Evolutionary conservation across 2,329 filamentous ascomycete genomes (phyloP).

Genomic region (Teratosphaeria gauchensis): DNA sequence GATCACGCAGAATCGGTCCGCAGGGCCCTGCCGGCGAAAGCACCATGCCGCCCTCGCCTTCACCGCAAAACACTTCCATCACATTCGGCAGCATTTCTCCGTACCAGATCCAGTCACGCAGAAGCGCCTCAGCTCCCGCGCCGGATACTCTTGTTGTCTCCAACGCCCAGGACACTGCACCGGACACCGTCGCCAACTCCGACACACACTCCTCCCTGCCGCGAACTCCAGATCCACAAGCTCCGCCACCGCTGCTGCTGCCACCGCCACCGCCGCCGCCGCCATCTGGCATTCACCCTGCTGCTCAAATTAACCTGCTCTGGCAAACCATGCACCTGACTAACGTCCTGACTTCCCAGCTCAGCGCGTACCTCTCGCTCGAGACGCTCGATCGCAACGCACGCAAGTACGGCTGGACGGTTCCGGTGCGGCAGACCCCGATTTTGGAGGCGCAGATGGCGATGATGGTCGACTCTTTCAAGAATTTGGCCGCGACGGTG

Average conservation of each 20-base stretch:
- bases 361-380: slow-evolving; percentile 5
- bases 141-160: background rate
- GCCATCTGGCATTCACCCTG: background rate
- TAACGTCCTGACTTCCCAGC: slow-evolving; percentile 1
- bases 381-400: slow-evolving; percentile 5
- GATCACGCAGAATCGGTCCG: no score
- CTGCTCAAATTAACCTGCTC: background rate
- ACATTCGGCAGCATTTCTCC: background rate
- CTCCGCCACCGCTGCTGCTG: background rate
- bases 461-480: slow-evolving; percentile 1
- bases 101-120: background rate
- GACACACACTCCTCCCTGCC: background rate
- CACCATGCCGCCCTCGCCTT: background rate
- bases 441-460: background rate
- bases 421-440: background rate
- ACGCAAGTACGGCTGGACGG: background rate
- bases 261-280: background rate
- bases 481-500: slow-evolving; percentile 1
- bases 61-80: background rate
- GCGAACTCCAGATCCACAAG: background rate
- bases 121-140: background rate
- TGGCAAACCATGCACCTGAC: slow-evolving; percentile 2
- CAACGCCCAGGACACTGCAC: no score
- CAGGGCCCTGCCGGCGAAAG: background rate
- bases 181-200: background rate